phyloP scores from a whole-genome alignment of 1,284 basidiomycete species.

The Gomphus sp. region DNA sequence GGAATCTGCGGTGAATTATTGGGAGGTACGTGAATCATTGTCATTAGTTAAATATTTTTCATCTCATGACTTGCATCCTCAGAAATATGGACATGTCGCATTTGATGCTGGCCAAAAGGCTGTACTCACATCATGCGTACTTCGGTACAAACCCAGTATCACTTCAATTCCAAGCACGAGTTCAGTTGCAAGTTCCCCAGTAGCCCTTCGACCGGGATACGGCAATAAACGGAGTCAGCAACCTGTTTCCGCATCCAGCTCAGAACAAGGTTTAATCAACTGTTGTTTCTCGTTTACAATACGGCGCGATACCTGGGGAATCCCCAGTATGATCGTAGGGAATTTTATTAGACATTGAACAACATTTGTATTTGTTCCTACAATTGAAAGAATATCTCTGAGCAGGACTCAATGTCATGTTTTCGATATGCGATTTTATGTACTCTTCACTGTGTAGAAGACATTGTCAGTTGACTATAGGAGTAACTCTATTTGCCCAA shows the following conservation, averaged over 20 bases:
- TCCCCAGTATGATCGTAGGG: conserved; percentile 88
- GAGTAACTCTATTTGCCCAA: too few species aligned
- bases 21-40: conserved; percentile 59
- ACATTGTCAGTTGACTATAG: too few species aligned
- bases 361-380: not conserved
- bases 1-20: conserved; percentile 95
- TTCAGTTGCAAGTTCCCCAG: conserved; percentile 15
- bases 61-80: not conserved
- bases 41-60: not conserved
- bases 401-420: too few species aligned
- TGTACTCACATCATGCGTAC: conserved; percentile 87
- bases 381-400: too few species aligned
- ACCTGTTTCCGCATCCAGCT: conserved; percentile 16
- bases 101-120: conserved; percentile 87
- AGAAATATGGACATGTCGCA: conserved; percentile 93
- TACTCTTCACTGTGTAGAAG: too few species aligned
- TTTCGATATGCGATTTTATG: too few species aligned
- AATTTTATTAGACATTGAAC: conserved; percentile 54
- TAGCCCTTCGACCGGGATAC: conserved; percentile 11
- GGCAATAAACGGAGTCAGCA: conserved; percentile 14
- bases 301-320: conserved; percentile 81
- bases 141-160: conserved; percentile 65
- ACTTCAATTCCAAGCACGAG: conserved; percentile 16
- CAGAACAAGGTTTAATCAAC: conserved; percentile 70
- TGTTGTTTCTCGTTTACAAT: conserved; percentile 98